Base-by-base conservation (phyloP, 805 yeast species). In the Saturnispora diversa region DNA sequence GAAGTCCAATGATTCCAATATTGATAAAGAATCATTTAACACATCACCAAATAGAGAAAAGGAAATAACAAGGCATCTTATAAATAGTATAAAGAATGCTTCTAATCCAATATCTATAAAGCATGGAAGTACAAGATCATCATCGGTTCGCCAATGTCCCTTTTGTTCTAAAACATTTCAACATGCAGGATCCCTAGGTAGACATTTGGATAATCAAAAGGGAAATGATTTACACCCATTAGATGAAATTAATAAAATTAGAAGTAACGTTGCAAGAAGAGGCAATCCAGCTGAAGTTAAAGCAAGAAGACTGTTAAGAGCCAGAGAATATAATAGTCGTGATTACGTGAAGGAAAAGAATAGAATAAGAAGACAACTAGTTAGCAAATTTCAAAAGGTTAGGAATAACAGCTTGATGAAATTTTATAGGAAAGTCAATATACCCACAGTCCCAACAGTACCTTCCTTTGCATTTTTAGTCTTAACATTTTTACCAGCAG, bases 181-280 rank as follows among this genome's bases (percentile, higher is more conserved):
- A 2, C 74, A 74, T 44, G 72, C 75, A 6, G 80, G 81, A 2
- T 72, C 79, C 1, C 59, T 75, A 42, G 81, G 81, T 1, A 60
- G 83, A 26, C 83, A 77, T 52, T 53, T 77, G 31, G 82, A 77
- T 49, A 53, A 64, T 33, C 69, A 73, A 45, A 71, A 72, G 40
- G 83, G 82, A 1, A 66, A 75, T 8, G 51, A 62, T 1, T 40
- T 56, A 12, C 83, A 77, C 46, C 82, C 82, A 0, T 52, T 59
- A 1, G 72, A 66, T 2, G 60, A 64, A 30, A 72, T 77, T 12
- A 70, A 66, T 11, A 51, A 50, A 37, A 47, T 75, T 30, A 52
- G 81, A 23, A 61, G 67, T 0, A 64, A 69, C 33, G 80, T 75
- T 20, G 70, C 69, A 31, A 60, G 79, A 30, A 55, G 78, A 7